Evolutionary conservation across 306 rosid genomes (phyloP).

Genomic region (Quercus wislizeni): DNA sequence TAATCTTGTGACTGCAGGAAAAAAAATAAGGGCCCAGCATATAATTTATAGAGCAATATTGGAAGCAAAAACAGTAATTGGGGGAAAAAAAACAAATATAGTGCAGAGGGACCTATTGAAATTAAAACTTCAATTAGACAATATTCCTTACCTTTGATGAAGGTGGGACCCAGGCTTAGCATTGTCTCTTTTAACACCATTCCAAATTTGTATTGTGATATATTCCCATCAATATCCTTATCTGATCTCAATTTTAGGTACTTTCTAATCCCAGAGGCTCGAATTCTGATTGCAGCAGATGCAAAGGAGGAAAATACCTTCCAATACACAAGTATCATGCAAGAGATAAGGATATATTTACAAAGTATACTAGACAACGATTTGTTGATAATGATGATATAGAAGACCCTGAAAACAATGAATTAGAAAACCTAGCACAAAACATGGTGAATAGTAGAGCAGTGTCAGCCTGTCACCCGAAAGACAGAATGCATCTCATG

Average conservation of each 20-base stretch:
- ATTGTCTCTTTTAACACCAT: constrained; percentile 77
- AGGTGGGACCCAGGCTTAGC: constrained; percentile 91
- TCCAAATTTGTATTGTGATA: constrained; percentile 71
- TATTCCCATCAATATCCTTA: constrained; percentile 38
- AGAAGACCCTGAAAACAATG: background rate
- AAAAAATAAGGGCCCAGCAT: constrained; percentile 32
- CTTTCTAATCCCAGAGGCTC: constrained; percentile 53
- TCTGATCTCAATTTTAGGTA: constrained; percentile 34
- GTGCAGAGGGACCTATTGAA: constrained; percentile 5
- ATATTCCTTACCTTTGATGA: constrained; percentile 75
- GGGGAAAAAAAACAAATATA: background rate
- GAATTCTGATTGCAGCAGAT: constrained; percentile 68
- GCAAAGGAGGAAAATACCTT: constrained; percentile 83
- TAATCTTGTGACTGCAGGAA: constrained; percentile 40
- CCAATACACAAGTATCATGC: constrained; percentile 30
- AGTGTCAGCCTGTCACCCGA: background rate
- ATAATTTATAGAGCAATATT: constrained; percentile 21
- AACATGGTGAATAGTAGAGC: background rate
- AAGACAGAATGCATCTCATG: background rate
- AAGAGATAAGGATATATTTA: constrained; percentile 28
- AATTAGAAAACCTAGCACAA: background rate
- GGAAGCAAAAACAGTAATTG: constrained; percentile 2
- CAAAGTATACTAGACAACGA: constrained; percentile 9
- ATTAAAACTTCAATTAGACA: constrained; percentile 15
- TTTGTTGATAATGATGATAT: background rate